Conservation (phyloP, 345 rosid species). For the Lepidium sativum region DNA sequence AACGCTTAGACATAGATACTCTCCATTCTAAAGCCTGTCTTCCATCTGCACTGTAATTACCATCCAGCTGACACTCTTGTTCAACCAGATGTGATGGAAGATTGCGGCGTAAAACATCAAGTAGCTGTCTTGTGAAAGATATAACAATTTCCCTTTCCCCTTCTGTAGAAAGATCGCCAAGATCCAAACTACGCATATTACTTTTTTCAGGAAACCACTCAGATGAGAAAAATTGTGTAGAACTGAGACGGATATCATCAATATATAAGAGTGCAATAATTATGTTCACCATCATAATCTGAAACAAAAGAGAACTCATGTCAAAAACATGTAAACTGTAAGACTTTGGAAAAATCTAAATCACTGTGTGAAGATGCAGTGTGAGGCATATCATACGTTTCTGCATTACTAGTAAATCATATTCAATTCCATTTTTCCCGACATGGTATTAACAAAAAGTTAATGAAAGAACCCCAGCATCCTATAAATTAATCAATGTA, state of each 20-base stretch:
- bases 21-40: slow-evolving; percentile 93
- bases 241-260: slow-evolving; percentile 68
- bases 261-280: slow-evolving; percentile 77
- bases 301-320: slow-evolving; percentile 34
- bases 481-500: neutral
- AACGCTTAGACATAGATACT: slow-evolving; percentile 54
- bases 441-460: neutral
- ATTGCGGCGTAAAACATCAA: slow-evolving; percentile 55
- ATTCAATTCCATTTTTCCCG: neutral
- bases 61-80: slow-evolving; percentile 49
- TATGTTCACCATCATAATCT: slow-evolving; percentile 88
- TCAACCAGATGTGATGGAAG: slow-evolving; percentile 52
- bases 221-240: slow-evolving; percentile 44
- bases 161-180: slow-evolving; percentile 38
- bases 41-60: slow-evolving; percentile 41
- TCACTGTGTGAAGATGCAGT: neutral
- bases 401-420: neutral
- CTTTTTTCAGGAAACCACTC: slow-evolving; percentile 40
- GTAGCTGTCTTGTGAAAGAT: slow-evolving; percentile 66
- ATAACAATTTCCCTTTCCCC: slow-evolving; percentile 64
- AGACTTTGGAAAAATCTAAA: neutral
- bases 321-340: slow-evolving; percentile 12
- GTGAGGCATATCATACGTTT: neutral
- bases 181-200: slow-evolving; percentile 36
- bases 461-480: neutral